Evolutionary conservation across 1,284 basidiomycete species (phyloP), one percentile per base, ranked within the genome.

Genomic region (Ganoderma leucocontextum): DNA sequence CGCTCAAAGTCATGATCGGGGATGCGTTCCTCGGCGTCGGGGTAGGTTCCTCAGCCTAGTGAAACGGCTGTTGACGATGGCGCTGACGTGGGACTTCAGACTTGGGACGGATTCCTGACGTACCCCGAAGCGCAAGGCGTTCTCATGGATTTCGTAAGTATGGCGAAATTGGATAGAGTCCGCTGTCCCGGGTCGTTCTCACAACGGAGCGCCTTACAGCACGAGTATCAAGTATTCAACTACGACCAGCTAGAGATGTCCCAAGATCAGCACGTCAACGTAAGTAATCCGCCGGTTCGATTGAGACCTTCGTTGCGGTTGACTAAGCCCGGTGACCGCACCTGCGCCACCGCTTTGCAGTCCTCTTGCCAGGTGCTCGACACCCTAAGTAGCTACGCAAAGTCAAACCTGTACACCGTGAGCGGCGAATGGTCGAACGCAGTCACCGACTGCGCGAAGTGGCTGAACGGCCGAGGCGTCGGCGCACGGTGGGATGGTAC

Each of bases 191-290:
- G 41, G 6, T 55, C 44, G 60, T 47, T n/a, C 36, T 57, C 44
- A 49, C 9, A 19, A 33, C 44, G 44, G n/a, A n/a, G n/a, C 17
- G 22, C 13, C 7, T 33, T 7, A 17, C 69, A 91, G 85, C 93
- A 95, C 80, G 86, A 91, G 80, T 95, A 95, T 77, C 93, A 94
- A 77, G 88, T 94, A 63, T 95, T 95, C 80, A 89, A 87, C 73
- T 82, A 87, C 73, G 77, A 77, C 12, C 87, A 91, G 76, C 82
- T 92, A 12, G 76, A 81, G 36, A 84, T 88, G 49, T 82, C 87
- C 39, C 83, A 85, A 70, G 82, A 86, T 64, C 82, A 89, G 35
- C 90, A 91, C 73, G 82, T 91, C 63, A 77, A 77, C 49, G 89
- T 89, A 75, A 55, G 74, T 64, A 22, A 53, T 36, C 22, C 22